Evolutionary conservation across 1,139 yeast species (phyloP), one percentile per base, ranked within the genome.

Genomic region (Kluyveromyces sp.): DNA sequence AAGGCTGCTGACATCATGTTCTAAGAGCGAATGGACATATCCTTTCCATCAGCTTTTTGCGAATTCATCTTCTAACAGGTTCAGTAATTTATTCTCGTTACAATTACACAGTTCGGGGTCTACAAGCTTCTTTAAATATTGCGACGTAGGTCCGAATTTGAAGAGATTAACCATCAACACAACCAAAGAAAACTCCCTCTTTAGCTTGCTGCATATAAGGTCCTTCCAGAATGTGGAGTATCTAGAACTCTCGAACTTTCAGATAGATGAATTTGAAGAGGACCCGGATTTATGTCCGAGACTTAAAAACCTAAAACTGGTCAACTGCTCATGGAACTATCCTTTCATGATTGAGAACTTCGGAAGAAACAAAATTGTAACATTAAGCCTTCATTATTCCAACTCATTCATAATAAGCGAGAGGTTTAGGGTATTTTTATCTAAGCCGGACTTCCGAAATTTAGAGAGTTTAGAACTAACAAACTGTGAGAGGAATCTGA

Each of bases 311-410:
- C 43, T 63, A 29, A 50, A 51, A 8, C 42, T 63, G 18, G 45
- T 49, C 13, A 53, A 63, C 37, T 63, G 67, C 42, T 55, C 57
- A 4, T 63, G 67, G 67, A 51, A 58, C 39, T 63, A 61, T 41
- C 66, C 66, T 1, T 61, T 61, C 46, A 53, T 54, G 31, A 46
- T 63, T 20, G 55, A 54, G 20, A 49, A 49, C 32, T 60, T 61
- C 36, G 61, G 61, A 4, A 47, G 48, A 13, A 46, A 37, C 38
- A 50, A 46, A 17, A 52, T 62, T 40, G 52, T 49, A 18, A 46
- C 48, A 18, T 40, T 61, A 20, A 46, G 45, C 12, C 45, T 62
- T 17, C 50, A 45, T 1, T 62, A 61, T 38, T 49, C 58, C 16
- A 53, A 58, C 36, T 55, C 58, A 33, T 62, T 62, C 49, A 53